Evolutionary conservation across 257 asterid genomes (phyloP).

Genomic region (Cinchona pubescens): DNA sequence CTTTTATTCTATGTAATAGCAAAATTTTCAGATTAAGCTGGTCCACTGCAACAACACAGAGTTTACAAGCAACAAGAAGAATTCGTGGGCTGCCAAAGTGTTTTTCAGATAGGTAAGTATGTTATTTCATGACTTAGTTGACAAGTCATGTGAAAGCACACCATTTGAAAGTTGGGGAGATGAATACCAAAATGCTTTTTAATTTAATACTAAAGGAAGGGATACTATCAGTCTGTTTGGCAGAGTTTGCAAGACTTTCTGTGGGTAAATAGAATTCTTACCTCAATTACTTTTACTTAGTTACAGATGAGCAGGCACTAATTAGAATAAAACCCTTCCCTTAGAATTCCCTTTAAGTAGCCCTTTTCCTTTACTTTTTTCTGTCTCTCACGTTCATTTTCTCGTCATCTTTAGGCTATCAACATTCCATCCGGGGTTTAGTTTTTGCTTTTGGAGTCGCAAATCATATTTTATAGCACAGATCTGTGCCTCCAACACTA

Average conservation of each 20-base stretch:
- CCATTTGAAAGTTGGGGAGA: neutral
- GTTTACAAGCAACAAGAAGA: too few species aligned
- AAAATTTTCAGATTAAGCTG: neutral
- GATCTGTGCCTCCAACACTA: neutral
- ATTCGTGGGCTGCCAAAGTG: too few species aligned
- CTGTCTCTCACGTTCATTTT: neutral
- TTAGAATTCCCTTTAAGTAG: neutral
- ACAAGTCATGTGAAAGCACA: neutral
- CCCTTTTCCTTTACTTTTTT: neutral
- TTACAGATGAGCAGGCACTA: neutral
- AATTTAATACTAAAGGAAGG: too few species aligned
- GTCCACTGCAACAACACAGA: too few species aligned
- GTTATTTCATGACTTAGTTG: neutral
- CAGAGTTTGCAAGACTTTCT: neutral
- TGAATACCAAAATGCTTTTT: neutral
- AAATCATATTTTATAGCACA: neutral
- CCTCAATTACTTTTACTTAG: neutral
- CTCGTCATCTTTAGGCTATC: neutral
- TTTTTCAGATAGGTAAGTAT: too few species aligned
- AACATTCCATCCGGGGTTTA: neutral
- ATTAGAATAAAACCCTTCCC: neutral
- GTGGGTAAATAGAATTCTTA: neutral
- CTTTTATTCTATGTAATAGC: neutral
- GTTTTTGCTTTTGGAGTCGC: neutral
- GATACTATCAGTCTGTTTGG: neutral